These are phyloP conservation scores for Narthecium ossifragum DNA, from an alignment of 106 monocot genomes.

Conservation along the genomic window DNA sequence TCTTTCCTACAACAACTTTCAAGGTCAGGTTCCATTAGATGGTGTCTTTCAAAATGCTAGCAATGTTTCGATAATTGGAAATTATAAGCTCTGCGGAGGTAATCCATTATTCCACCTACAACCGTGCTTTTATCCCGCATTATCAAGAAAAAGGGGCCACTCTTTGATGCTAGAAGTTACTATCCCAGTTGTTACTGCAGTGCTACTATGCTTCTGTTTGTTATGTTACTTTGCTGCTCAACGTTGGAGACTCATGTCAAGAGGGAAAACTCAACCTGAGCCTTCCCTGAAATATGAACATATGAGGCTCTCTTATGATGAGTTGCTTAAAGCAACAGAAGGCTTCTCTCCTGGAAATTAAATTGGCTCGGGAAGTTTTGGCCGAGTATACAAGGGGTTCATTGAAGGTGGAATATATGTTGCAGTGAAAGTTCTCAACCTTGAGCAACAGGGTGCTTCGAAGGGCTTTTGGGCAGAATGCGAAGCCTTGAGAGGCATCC, in stretches of 20 bases:
- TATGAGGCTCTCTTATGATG: not conserved
- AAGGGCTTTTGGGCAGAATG: constrained; percentile 11
- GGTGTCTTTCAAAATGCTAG: constrained; percentile 3
- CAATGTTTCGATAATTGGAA: not conserved
- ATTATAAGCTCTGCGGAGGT: constrained; percentile 9
- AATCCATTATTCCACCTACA: not conserved
- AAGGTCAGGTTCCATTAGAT: not conserved
- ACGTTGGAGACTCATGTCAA: not conserved
- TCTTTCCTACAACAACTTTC: constrained; percentile 5
- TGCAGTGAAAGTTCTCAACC: constrained; percentile 7
- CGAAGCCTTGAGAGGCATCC: constrained; percentile 3
- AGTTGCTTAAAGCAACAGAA: not conserved
- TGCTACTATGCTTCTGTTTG: not conserved
- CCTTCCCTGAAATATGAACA: not conserved
- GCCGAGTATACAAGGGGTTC: constrained; percentile 1
- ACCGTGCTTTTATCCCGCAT: not conserved
- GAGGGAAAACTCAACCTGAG: not conserved
- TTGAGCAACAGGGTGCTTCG: not conserved
- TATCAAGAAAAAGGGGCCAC: not conserved
- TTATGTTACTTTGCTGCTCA: not conserved
- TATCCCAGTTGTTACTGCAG: not conserved
- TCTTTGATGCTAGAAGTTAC: not conserved
- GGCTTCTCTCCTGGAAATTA: not conserved
- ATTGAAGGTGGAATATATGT: not conserved
- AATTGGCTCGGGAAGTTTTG: constrained; percentile 4